Percentiles rank a stretch among this genome's conserved stretches.
Evolutionary conservation across 495 filamentous ascomycete genomes (phyloP).

Genomic region (Darksidea phi): DNA sequence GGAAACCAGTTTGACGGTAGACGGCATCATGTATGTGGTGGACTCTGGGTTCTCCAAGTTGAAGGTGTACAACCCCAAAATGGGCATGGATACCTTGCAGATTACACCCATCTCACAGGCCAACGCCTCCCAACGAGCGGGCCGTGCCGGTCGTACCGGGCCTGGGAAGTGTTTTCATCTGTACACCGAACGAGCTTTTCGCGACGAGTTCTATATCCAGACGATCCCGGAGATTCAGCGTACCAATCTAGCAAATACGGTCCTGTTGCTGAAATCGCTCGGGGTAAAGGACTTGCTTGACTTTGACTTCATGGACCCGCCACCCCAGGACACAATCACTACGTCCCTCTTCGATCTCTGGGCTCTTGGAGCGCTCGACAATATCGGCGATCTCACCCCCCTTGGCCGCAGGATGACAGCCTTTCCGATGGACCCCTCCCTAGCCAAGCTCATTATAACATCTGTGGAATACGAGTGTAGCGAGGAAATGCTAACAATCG

Average conservation of each 20-base stretch:
- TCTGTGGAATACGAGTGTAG: constrained; percentile 84
- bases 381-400: constrained; percentile 85
- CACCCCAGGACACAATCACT: constrained; percentile 95
- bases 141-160: constrained; percentile 90
- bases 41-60: constrained; percentile 95
- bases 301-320: constrained; percentile 99
- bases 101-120: constrained; percentile 98
- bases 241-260: constrained; percentile 92
- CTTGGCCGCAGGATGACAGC: constrained; percentile 91
- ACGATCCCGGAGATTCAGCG: constrained; percentile 98
- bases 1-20: constrained; percentile 95
- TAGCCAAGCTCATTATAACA: constrained; percentile 92
- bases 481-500: constrained; percentile 97
- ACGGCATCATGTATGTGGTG: constrained; percentile 99
- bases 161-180: constrained; percentile 94
- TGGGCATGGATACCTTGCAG: constrained; percentile 99
- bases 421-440: constrained; percentile 93
- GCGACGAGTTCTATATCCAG: constrained; percentile 95
- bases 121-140: constrained; percentile 89
- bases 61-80: constrained; percentile 96
- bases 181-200: constrained; percentile 91
- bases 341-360: constrained; percentile 97
- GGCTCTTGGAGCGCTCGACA: constrained; percentile 91
- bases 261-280: constrained; percentile 88
- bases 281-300: constrained; percentile 93